Evolutionary conservation across 129 eudicot genomes (phyloP).

Genomic region (Ambrosia artemisiifolia): DNA sequence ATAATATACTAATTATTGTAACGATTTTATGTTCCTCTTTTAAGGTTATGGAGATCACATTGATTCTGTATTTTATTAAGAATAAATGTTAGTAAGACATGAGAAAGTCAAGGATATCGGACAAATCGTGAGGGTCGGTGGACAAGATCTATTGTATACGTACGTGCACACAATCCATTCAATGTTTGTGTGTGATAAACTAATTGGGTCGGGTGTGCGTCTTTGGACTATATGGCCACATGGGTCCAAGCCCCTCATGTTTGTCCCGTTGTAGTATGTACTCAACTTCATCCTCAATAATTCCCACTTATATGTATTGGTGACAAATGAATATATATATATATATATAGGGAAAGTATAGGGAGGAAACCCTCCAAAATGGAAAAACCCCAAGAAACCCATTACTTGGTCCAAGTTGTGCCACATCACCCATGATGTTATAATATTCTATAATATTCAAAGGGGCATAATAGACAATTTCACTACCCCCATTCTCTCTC

Average conservation of each 20-base stretch:
- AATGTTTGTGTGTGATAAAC: slow-evolving; percentile 31
- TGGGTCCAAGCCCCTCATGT: slow-evolving; percentile 29
- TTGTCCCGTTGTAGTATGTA: slow-evolving; percentile 9
- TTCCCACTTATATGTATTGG: not conserved
- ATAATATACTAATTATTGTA: too few relatives aligned
- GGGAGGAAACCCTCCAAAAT: too few relatives aligned
- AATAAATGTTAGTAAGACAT: not conserved
- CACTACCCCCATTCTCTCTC: too few relatives aligned
- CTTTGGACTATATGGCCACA: slow-evolving; percentile 22
- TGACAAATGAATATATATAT: too few relatives aligned
- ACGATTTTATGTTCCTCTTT: not conserved
- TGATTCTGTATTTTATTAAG: not conserved
- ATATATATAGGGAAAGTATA: too few relatives aligned
- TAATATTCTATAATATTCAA: too few relatives aligned
- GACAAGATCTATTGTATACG: slow-evolving; percentile 22
- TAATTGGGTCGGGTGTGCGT: slow-evolving; percentile 33
- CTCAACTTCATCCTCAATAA: not conserved
- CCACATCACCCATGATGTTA: too few relatives aligned
- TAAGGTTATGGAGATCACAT: not conserved
- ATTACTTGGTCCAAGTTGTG: too few relatives aligned
- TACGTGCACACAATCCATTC: slow-evolving; percentile 33
- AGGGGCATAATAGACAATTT: too few relatives aligned
- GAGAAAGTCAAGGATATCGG: slow-evolving; percentile 26
- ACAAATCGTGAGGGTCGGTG: slow-evolving; percentile 28
- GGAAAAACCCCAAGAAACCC: too few relatives aligned